These are phyloP conservation scores for Ulvella scutata DNA, from an alignment of 139 green algal genomes.

Conservation along the genomic window DNA sequence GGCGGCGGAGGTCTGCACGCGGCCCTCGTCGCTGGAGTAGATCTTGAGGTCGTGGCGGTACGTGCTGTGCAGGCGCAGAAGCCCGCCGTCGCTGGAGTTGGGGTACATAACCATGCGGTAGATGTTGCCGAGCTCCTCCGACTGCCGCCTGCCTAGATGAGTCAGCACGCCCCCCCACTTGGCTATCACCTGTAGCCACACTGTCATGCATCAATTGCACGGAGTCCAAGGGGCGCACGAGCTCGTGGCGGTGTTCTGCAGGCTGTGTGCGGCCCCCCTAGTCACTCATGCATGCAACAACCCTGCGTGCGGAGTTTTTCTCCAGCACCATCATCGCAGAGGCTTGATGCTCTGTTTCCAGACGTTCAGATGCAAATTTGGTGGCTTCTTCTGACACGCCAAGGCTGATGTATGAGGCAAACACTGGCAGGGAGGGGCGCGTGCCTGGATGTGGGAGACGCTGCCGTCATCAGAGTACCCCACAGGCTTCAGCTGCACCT, in stretches of 20 bases:
- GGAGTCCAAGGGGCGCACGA: not conserved
- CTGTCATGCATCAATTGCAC: too few relatives aligned
- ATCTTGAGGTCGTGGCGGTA: slow-evolving; percentile 99
- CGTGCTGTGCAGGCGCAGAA: slow-evolving; percentile 93
- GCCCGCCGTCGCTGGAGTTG: slow-evolving; percentile 46
- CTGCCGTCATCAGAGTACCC: slow-evolving; percentile 6
- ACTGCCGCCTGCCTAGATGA: slow-evolving; percentile 68
- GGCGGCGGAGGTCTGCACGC: slow-evolving; percentile 77
- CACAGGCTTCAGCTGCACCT: slow-evolving; percentile 91
- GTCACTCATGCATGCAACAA: too few relatives aligned
- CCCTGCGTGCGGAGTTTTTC: too few relatives aligned
- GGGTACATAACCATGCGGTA: slow-evolving; percentile 97
- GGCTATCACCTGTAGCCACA: slow-evolving; percentile 49
- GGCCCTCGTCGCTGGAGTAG: slow-evolving; percentile 85
- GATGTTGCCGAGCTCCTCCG: slow-evolving; percentile 73
- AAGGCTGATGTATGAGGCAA: too few relatives aligned
- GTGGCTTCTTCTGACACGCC: too few relatives aligned
- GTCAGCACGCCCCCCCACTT: slow-evolving; percentile 82
- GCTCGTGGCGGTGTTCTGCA: not conserved
- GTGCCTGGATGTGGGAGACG: slow-evolving; percentile 20
- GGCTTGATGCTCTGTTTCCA: too few relatives aligned
- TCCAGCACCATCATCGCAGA: too few relatives aligned
- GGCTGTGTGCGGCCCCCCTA: too few relatives aligned
- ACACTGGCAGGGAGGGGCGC: not conserved
- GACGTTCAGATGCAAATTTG: too few relatives aligned